Evolutionary conservation across 176 grass and related monocot genomes (phyloP), one percentile per base, ranked within the genome.

Genomic region (Cenchrus americanus): DNA sequence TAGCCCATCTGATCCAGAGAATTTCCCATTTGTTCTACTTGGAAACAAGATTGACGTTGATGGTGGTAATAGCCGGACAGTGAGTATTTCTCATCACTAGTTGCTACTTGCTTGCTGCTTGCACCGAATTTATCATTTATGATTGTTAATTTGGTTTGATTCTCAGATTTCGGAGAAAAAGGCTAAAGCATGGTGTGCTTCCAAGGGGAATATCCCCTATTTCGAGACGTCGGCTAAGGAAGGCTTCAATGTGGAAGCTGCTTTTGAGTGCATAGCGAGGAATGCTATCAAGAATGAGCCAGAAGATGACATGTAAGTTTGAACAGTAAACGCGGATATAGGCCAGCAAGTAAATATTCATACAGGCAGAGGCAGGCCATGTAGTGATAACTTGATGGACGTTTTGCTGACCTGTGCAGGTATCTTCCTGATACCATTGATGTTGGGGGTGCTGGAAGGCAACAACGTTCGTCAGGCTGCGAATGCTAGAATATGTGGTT

Each of bases 221-320:
- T 98, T 95, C 50, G 96, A 98, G 89, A 95, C 90, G 10, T 98
- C 96, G 52, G 96, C 96, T 53, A 98, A 98, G 89, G 93, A 98
- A 76, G 96, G 96, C 77, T 93, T 93, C 86, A 98, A 95, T 59
- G 96, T 98, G 4, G 96, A 98, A 60, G 96, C 90, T 19, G 93
- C 96, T 75, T 98, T 98, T 24, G 84, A 98, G 84, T 93, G 89
- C 82, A 98, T 98, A 80, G 92, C 96, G 13, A 93, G 84, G 91
- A 98, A 98, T 82, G 96, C 96, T 66, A 60, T 98, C 26, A 98
- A 98, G 85, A 98, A 95, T 87, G 96, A 98, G 69, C 96, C 91
- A 58, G 93, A 98, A 85, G 96, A 98, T 78, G 96, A 98, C 9
- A 85, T 87, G 94, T 97, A 79, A 87, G 92, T 88, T 81, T 73